Base-by-base conservation (phyloP, 257 asterid species). In the Nicotiana obtusifolia region DNA sequence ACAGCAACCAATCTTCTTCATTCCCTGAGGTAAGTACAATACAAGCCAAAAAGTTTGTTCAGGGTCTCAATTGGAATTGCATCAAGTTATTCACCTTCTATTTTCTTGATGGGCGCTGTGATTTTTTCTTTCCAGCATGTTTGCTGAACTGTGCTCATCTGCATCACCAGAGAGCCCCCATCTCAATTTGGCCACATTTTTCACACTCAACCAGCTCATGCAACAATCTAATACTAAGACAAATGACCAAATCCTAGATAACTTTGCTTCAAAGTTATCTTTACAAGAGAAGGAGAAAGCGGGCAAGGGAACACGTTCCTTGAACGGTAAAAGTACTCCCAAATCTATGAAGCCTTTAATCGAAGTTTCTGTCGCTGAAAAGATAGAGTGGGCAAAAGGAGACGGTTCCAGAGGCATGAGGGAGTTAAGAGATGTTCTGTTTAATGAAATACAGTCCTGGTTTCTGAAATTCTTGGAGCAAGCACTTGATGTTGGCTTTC, bases 91-190 rank as follows among this genome's bases (percentile, higher is more conserved):
- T 13, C 49, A 17, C 17, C n/a, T 68, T 37, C 26, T 28, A 37
- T 68, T 57, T 5, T 44, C 68, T 81, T 81, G 22, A 82, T 57
- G n/a, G n/a, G 7, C 20, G 24, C 49, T 82, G 35, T 20, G 30
- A 41, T 13, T 47, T 78, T 79, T 77, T 73, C 30, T 33, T 82
- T 82, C 56, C 92, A 95, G 98, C 56, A 88, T 91, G 87, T 95
- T 95, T 82, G 89, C 93, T 11, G 94, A 95, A 76, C 91, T 95
- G 30, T 86, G 86, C 76, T 83, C 97, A 33, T 85, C 94, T 3
- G 94, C 98, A 16, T 90, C 98, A 1, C 92, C 95, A 4, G 93
- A 90, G 57, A 90, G 86, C 35, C 98, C 98, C 5, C 99, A 95
- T 78, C 80, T 84, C 56, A 76, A 84, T 75, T 81, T 95, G 53